Base-by-base conservation (phyloP, 1,284 basidiomycete genomes). In the Ustilago nuda region DNA sequence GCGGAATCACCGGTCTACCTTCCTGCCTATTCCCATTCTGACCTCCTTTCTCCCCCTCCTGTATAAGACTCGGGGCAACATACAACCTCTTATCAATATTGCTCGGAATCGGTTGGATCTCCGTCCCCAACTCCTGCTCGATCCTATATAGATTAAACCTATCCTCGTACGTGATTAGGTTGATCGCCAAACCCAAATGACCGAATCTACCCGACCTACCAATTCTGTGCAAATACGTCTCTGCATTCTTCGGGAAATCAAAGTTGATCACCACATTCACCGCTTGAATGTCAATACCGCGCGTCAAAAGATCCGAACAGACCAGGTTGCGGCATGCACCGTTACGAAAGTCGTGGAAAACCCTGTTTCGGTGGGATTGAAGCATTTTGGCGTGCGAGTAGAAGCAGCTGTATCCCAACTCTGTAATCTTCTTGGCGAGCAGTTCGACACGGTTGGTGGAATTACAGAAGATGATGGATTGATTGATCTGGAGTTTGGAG, bases 191-290 rank as follows among this genome's bases (percentile, higher is more conserved):
- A 87, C 96, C 97, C 73, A 98, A 88, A 87, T 99, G 97, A 66
- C 97, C 96, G 86, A 96, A 98, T 61, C 97, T 93, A 67, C 97
- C 97, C 9, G 94, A 95, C 76, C 96, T 94, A 87, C 96, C 96
- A 85, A 98, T 96, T 74, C 95, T 92, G 87, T 99, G 96, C 36
- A 99, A 91, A 87, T 99, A 99, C 3, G 95, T 98, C 87, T 99
- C 96, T 65, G 94, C 93, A 85, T 96, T 98, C 90, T 98, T 97
- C 72, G 96, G 96, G 88, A 99, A 98, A 87, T 98, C 95, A 86
- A 99, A 99, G 89, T 98, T 98, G 90, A 99, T 98, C 84, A 99
- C 96, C 83, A 98, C 96, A 87, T 99, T 99, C 76, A 99, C 96
- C 52, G 96, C 96, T 88, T 98, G 95, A 86, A 99, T 98, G 87